A percentile compares a stretch with the other conserved stretches of the same genome.
Conservation (phyloP, 2,329 filamentous ascomycete genomes). For the Bisporella sp. region DNA sequence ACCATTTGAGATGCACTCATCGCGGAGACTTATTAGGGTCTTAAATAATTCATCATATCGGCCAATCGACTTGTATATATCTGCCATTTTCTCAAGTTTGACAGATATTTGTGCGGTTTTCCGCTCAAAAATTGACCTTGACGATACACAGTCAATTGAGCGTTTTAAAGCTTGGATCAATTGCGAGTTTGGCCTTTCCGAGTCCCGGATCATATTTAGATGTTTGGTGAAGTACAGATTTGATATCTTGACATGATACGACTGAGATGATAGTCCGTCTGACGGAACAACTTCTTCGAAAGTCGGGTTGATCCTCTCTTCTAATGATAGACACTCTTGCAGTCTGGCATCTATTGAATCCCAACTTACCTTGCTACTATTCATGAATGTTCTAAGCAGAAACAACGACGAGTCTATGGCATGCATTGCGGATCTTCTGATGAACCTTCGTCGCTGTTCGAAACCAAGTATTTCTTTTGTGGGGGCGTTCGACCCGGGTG, state of each 20-base stretch:
- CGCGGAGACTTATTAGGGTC: conserved; percentile 53
- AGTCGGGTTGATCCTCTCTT: conserved; percentile 41
- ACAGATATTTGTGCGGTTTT: conserved; percentile 51
- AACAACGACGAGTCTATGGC: conserved; percentile 55
- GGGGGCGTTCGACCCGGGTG: conserved; percentile 41
- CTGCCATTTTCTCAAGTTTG: conserved; percentile 62
- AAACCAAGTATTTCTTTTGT: conserved; percentile 54
- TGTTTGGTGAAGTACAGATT: conserved; percentile 65
- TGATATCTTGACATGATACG: conserved; percentile 59
- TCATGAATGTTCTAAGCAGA: conserved; percentile 46
- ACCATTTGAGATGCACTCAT: conserved; percentile 52
- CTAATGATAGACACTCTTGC: conserved; percentile 46
- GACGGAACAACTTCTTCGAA: conserved; percentile 4
- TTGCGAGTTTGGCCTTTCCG: conserved; percentile 33
- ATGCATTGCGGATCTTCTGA: conserved; percentile 43
- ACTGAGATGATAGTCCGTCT: conserved; percentile 27
- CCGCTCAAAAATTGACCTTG: conserved; percentile 46
- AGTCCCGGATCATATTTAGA: conserved; percentile 40
- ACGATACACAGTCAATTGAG: conserved; percentile 55
- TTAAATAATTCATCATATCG: conserved; percentile 50
- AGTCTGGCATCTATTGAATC: conserved; percentile 49
- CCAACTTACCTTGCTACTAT: conserved; percentile 42
- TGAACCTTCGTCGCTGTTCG: conserved; percentile 47
- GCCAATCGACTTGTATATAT: conserved; percentile 47
- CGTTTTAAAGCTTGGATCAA: conserved; percentile 50